phyloP scores from a whole-genome alignment of 164 flowering plant species.

The Annona cherimola region DNA sequence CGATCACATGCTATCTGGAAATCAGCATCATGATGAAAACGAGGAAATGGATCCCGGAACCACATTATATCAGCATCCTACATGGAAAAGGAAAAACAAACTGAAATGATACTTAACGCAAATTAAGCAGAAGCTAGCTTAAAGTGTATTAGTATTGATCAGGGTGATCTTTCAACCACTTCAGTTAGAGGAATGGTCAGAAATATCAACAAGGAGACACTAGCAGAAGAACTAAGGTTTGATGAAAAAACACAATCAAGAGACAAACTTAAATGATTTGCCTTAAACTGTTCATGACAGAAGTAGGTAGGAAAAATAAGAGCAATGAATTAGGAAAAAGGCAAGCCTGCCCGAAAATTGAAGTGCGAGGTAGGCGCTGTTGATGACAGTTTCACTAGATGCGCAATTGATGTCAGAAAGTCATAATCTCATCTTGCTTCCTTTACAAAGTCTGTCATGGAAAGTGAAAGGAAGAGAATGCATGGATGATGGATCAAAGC shows the following conservation, averaged over 20 bases:
- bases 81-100: constrained; percentile 2
- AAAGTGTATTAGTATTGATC: neutral
- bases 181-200: neutral
- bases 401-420: no score
- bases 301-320: neutral
- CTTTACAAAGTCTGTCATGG: neutral
- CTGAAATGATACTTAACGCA: neutral
- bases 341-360: neutral
- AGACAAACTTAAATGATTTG: neutral
- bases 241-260: neutral
- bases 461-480: neutral
- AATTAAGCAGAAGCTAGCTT: no score
- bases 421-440: no score
- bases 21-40: constrained; percentile 55
- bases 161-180: neutral
- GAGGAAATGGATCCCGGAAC: constrained; percentile 75
- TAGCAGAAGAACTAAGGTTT: neutral
- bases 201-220: neutral
- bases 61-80: constrained; percentile 95
- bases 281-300: neutral
- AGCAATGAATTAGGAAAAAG: neutral
- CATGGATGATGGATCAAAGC: no score
- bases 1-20: constrained; percentile 86
- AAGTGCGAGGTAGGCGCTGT: neutral
- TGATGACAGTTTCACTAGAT: neutral